Base-by-base conservation (phyloP, 306 rosid species). In the Myrica gale region DNA sequence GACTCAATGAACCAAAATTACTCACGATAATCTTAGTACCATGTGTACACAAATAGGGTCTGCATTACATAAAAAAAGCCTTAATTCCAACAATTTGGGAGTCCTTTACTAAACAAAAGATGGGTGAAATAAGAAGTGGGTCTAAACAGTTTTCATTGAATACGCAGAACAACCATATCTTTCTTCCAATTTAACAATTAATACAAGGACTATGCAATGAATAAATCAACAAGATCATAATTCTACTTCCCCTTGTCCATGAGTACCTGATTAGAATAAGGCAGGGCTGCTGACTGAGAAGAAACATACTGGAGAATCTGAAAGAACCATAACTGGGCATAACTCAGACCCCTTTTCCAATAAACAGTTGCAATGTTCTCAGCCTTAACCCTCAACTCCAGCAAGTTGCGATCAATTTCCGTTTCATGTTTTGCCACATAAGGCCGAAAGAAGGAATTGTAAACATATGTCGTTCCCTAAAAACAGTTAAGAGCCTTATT, bases 401-500 rank as follows among this genome's bases (percentile, higher is more conserved):
- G n/a, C 50, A 82, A 68, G 43, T 45, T 68, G 4, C 62, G 17
- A 71, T 85, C 88, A 17, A 85, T 85, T 26, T 82, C 83, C 13
- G 16, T 23, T 69, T 84, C 81, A 41, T 84, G 85, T 57, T 62
- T 52, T 3, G 48, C 66, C 74, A 81, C 56, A 19, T 77, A 81
- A 7, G 80, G 83, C 20, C 74, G 66, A 0, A 32, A 32, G 43
- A 84, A 68, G 37, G 73, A 54, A 65, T 26, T 44, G 4, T 76
- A 84, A 6, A 84, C 42, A 52, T 63, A 47, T 3, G 69, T 37
- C 9, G 81, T 65, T 11, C 88, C 83, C 85, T 84, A 76, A 12
- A 20, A 12, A 56, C 20, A 32, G 37, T 43, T 32, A 55, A 47
- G 11, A 52, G 8, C 5, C 15, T 52, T 52, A 1, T 52, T 52